Percentiles rank a stretch among this genome's conserved stretches.
Evolutionary conservation across 495 filamentous ascomycete species (phyloP).

Genomic region (Geopyxis carbonaria): DNA sequence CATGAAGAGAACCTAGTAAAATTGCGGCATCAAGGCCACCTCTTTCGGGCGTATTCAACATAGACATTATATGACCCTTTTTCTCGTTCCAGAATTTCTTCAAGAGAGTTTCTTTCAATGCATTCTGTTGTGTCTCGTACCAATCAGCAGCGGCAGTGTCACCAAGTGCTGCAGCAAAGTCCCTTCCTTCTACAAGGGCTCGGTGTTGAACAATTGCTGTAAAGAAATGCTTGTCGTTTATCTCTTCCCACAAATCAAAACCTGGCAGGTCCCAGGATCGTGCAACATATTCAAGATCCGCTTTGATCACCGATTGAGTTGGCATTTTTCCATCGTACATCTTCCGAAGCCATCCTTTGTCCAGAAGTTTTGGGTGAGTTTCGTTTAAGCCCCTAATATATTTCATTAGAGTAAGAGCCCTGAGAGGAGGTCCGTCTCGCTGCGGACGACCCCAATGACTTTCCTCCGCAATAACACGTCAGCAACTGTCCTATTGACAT

Average conservation of each 20-base stretch:
- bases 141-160: constrained; percentile 29
- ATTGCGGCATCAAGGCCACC: constrained; percentile 46
- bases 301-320: constrained; percentile 45
- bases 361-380: constrained; percentile 24
- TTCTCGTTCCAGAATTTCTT: constrained; percentile 43
- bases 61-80: constrained; percentile 40
- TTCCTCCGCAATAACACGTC: constrained; percentile 2
- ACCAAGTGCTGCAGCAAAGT: constrained; percentile 33
- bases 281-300: constrained; percentile 53
- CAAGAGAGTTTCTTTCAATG: constrained; percentile 42
- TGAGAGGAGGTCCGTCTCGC: constrained; percentile 51
- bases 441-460: constrained; percentile 51
- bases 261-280: constrained; percentile 47
- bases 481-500: background rate
- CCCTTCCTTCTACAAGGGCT: constrained; percentile 47
- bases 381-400: constrained; percentile 25
- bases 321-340: constrained; percentile 31
- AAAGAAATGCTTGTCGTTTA: constrained; percentile 44
- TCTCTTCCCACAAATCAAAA: constrained; percentile 60
- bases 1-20: constrained; percentile 44
- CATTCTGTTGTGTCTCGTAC: constrained; percentile 34
- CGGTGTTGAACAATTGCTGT: constrained; percentile 32
- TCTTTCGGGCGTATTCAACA: constrained; percentile 28
- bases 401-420: constrained; percentile 42
- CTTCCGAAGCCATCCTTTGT: constrained; percentile 21